Evolutionary conservation across 257 asterid genomes (phyloP).

Genomic region (Primulina huaijiensis): DNA sequence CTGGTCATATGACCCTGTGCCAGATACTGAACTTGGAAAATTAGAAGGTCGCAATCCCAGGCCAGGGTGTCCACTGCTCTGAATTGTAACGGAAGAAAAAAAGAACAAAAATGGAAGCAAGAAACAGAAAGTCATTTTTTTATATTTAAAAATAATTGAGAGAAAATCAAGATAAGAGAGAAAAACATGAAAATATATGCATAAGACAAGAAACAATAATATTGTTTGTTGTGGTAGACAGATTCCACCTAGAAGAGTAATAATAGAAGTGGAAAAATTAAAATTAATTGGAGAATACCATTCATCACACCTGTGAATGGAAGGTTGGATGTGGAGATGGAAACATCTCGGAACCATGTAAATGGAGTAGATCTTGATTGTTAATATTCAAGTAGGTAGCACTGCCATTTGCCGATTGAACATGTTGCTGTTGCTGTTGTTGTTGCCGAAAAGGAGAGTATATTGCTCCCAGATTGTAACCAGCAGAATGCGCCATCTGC

Average conservation of each 20-base stretch:
- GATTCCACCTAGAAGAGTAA: slow-evolving; percentile 1
- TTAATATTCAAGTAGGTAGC: slow-evolving; percentile 45
- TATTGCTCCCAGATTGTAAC: slow-evolving; percentile 85
- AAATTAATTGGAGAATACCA: slow-evolving; percentile 9
- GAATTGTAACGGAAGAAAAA: slow-evolving; percentile 27
- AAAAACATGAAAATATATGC: slow-evolving; percentile 2
- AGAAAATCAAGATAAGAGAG: neutral
- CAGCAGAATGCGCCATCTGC: slow-evolving; percentile 94
- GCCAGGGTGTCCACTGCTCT: slow-evolving; percentile 76
- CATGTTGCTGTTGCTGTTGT: slow-evolving; percentile 77
- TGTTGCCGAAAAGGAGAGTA: slow-evolving; percentile 86
- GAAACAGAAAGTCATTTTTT: neutral
- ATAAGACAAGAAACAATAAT: slow-evolving; percentile 19
- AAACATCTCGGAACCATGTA: slow-evolving; percentile 89
- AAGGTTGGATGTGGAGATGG: slow-evolving; percentile 70
- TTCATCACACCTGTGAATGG: slow-evolving; percentile 68
- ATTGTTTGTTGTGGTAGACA: neutral
- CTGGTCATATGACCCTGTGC: slow-evolving; percentile 85
- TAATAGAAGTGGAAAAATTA: slow-evolving; percentile 6
- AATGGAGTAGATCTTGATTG: slow-evolving; percentile 51
- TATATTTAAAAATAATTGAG: slow-evolving; percentile 12
- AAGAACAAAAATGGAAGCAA: slow-evolving; percentile 10
- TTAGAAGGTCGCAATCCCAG: slow-evolving; percentile 78
- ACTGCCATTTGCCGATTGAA: slow-evolving; percentile 66
- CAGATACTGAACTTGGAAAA: slow-evolving; percentile 66